phyloP scores from a whole-genome alignment of 2,329 filamentous ascomycete species.

The Mollisia scopiformis region DNA sequence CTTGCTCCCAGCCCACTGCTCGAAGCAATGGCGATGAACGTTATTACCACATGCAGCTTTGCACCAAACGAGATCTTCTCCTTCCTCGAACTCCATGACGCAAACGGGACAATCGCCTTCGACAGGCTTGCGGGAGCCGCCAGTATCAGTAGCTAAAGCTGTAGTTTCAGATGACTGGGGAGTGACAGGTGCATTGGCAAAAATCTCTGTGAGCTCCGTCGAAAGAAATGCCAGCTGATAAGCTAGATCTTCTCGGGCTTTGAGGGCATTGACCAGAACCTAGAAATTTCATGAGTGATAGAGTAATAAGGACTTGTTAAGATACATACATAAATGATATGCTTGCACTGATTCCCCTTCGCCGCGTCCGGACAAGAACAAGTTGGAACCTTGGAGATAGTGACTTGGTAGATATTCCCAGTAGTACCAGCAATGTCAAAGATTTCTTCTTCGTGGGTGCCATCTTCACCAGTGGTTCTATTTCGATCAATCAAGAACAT shows the following conservation, averaged over 20 bases:
- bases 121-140: constrained; percentile 57
- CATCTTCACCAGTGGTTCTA: constrained; percentile 37
- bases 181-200: constrained; percentile 53
- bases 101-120: constrained; percentile 68
- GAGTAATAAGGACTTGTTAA: background rate
- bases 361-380: constrained; percentile 57
- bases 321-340: constrained; percentile 56
- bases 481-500: constrained; percentile 59
- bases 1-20: constrained; percentile 56
- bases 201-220: constrained; percentile 58
- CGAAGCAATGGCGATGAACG: constrained; percentile 56
- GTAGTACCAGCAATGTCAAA: constrained; percentile 62
- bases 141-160: constrained; percentile 40
- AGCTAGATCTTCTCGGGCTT: constrained; percentile 54
- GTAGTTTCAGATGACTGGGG: constrained; percentile 41
- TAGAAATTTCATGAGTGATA: constrained; percentile 24
- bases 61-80: constrained; percentile 57
- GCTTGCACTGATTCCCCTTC: constrained; percentile 65
- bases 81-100: constrained; percentile 55
- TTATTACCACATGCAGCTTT: constrained; percentile 64
- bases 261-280: constrained; percentile 60
- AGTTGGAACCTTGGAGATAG: constrained; percentile 51
- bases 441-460: constrained; percentile 46
- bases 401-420: constrained; percentile 56
- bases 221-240: constrained; percentile 64